Evolutionary conservation across 2,329 filamentous ascomycete species (phyloP), one percentile per base, ranked within the genome.

Genomic region (Stagonosporopsis cucurbitacearum): DNA sequence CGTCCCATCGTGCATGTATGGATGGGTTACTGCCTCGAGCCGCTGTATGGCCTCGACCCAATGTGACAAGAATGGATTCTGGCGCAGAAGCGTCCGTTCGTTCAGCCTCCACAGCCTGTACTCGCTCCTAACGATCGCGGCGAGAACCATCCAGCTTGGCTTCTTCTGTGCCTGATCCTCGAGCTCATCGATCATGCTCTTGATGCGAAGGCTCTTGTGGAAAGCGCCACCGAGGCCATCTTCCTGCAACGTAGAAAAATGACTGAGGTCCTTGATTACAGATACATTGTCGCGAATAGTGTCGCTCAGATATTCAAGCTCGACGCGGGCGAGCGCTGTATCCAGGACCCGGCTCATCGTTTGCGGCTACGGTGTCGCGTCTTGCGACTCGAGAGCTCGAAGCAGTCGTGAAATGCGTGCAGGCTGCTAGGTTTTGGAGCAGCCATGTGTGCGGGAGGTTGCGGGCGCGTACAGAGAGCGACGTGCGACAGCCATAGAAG

Each of bases 41-140:
- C 63, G 51, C 50, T 68, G 63, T 4, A 75, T 50, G 1, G 70
- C 66, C 58, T 77, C 73, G 36, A 78, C 70, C 76, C 76, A 78
- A 45, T 78, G 74, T 4, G 69, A 66, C 19, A 78, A 64, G 55
- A 75, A 77, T 1, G 76, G 75, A 36, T 78, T 77, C 40, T 68
- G 54, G 26, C 65, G 59, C 6, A 77, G 61, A 15, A 68, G 63
- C 2, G 65, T 74, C 4, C 50, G 43, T 30, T 66, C 58, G 36
- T 74, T 71, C 56, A 74, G 48, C 13, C 52, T 52, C 66, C 68
- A 76, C 19, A 77, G 68, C 25, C 64, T 63, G 52, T 72, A 74
- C 58, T 77, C 74, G 69, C 70, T 71, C 39, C 74, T 72, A 12
- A 76, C 49, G 15, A 76, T 54, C 7, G 68, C 58, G 4, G 71